phyloP scores from a whole-genome alignment of 257 asterid species.

The Solanum raphanifolium region DNA sequence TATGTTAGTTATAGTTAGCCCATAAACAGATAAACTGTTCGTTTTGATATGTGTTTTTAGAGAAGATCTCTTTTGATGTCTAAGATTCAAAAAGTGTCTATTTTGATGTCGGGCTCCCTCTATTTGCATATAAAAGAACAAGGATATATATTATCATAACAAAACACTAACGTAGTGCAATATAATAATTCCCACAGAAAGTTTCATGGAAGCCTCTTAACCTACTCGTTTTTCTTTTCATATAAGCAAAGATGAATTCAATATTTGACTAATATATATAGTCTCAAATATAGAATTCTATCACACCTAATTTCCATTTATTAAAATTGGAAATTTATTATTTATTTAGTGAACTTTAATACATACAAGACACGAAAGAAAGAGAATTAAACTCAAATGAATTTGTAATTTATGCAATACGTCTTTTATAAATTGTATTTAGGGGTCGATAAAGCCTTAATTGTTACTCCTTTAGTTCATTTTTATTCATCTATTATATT shows the following conservation, averaged over 20 bases:
- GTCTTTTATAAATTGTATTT: background rate
- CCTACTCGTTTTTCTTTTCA: background rate
- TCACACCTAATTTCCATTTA: background rate
- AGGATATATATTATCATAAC: too few relatives aligned
- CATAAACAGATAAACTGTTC: background rate
- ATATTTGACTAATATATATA: background rate
- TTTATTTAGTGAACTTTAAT: background rate
- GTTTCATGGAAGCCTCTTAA: background rate
- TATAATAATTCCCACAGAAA: background rate
- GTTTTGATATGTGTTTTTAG: too few relatives aligned
- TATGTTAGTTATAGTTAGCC: background rate
- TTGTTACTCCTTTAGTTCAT: background rate
- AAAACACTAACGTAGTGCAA: background rate
- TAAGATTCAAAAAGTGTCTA: too few relatives aligned
- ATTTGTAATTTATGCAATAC: background rate
- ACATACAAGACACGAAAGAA: background rate
- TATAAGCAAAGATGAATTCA: background rate
- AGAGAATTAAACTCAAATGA: background rate
- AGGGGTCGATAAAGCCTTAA: background rate
- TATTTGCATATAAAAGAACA: background rate
- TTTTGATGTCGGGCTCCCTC: background rate
- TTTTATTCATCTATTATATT: background rate
- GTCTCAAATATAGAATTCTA: background rate
- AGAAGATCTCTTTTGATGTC: background rate
- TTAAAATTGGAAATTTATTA: background rate